Conservation (phyloP, 768 basidiomycete species). For the Rhodotorula graminis region DNA sequence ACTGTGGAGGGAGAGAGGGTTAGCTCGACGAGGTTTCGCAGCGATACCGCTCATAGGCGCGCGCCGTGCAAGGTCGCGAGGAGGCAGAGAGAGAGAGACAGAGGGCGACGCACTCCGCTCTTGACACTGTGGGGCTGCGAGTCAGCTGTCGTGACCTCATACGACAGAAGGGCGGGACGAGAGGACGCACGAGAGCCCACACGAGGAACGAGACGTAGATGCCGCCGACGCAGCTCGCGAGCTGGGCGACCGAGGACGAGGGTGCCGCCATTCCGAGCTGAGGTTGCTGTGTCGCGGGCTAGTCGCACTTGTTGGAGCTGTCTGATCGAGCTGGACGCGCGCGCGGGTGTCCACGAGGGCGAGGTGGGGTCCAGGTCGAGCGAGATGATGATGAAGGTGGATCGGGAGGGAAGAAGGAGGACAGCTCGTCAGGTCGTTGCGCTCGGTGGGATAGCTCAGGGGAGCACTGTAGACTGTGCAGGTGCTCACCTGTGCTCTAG, state of each 20-base stretch:
- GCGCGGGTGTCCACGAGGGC: too few species aligned
- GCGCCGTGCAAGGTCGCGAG: background rate
- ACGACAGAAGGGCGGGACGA: conserved; percentile 15
- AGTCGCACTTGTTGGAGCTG: background rate
- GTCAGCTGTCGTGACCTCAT: conserved; percentile 24
- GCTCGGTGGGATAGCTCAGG: rapidly evolving
- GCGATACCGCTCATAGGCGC: too few species aligned
- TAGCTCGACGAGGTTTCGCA: background rate
- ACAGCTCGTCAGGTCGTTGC: background rate
- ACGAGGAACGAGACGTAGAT: conserved; percentile 93
- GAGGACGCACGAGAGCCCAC: conserved; percentile 46
- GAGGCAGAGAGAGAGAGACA: background rate
- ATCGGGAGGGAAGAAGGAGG: background rate
- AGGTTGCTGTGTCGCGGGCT: background rate
- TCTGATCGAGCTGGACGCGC: too few species aligned
- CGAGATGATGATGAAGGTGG: background rate
- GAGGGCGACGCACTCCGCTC: conserved; percentile 64
- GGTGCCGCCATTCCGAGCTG: background rate
- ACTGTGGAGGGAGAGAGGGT: conserved; percentile 1
- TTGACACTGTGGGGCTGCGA: conserved; percentile 67
- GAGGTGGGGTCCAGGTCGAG: background rate
- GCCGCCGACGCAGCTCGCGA: conserved; percentile 71
- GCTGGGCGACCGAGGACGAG: conserved; percentile 7
- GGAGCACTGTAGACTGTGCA: background rate
- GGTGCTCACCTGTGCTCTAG: background rate